Evolutionary conservation across 23 red algal species (phyloP).

Genomic region (Gracilaria caudata): DNA sequence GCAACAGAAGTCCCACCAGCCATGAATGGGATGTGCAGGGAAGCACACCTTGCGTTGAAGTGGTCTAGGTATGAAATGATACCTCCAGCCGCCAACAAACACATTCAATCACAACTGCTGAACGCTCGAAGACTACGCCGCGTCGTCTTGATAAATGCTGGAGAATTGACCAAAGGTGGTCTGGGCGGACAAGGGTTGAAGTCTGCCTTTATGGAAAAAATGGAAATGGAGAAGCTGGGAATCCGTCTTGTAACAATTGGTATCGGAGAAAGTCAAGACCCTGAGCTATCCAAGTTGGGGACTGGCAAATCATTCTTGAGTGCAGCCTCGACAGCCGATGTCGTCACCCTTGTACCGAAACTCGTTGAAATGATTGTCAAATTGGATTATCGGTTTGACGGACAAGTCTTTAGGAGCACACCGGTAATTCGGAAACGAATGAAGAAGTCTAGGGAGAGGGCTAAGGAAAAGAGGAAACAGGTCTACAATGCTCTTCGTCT

Average conservation of each 20-base stretch:
- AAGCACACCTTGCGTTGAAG: slow-evolving; percentile 62
- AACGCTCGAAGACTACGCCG: slow-evolving; percentile 47
- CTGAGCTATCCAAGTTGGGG: slow-evolving; percentile 27
- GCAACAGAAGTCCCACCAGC: slow-evolving; percentile 67
- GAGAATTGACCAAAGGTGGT: slow-evolving; percentile 65
- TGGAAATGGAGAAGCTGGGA: slow-evolving; percentile 48
- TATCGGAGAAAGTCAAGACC: slow-evolving; percentile 37
- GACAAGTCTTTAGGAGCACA: not conserved
- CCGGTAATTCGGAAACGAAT: slow-evolving; percentile 29
- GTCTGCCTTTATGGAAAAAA: slow-evolving; percentile 27
- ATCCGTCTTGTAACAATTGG: slow-evolving; percentile 59
- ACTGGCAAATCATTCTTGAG: slow-evolving; percentile 46
- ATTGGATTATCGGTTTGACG: slow-evolving; percentile 26
- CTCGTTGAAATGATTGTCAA: slow-evolving; percentile 54
- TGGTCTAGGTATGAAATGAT: slow-evolving; percentile 70
- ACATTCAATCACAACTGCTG: slow-evolving; percentile 52
- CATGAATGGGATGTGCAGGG: slow-evolving; percentile 72
- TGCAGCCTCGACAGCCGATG: slow-evolving; percentile 7
- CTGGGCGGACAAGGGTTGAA: slow-evolving; percentile 10
- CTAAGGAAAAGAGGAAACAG: slow-evolving; percentile 38
- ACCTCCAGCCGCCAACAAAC: slow-evolving; percentile 51
- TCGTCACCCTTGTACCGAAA: not conserved
- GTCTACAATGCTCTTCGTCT: slow-evolving; percentile 28
- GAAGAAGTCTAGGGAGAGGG: slow-evolving; percentile 25
- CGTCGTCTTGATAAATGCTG: slow-evolving; percentile 57